Conservation (phyloP, 305 asterid genomes). For the Salvia sclarea region DNA sequence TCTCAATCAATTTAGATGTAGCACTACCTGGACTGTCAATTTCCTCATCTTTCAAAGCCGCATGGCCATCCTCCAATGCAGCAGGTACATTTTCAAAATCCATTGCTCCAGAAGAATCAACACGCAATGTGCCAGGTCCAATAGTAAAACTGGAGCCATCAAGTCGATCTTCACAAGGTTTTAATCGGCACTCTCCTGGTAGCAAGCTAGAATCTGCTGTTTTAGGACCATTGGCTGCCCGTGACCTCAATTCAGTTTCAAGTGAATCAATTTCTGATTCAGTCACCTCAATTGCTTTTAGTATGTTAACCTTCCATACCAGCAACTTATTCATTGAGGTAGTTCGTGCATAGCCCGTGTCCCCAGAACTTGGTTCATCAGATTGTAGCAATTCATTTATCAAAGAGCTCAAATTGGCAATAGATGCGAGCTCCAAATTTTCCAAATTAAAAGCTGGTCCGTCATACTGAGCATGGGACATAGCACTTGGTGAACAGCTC, state of each 20-base stretch:
- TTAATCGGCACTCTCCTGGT: constrained; percentile 35
- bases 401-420: constrained; percentile 60
- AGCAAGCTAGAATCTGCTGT: constrained; percentile 48
- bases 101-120: constrained; percentile 44
- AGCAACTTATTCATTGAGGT: constrained; percentile 69
- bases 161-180: constrained; percentile 42
- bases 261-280: constrained; percentile 86
- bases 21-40: constrained; percentile 74
- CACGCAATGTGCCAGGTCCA: constrained; percentile 46
- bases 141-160: constrained; percentile 42
- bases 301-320: constrained; percentile 66
- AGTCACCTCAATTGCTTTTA: constrained; percentile 78
- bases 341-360: constrained; percentile 56
- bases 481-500: constrained; percentile 54
- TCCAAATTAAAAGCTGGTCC: constrained; percentile 72
- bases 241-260: constrained; percentile 74
- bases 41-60: constrained; percentile 49
- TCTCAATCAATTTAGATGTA: constrained; percentile 54
- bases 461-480: constrained; percentile 49
- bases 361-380: constrained; percentile 52
- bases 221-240: constrained; percentile 41
- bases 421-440: constrained; percentile 60
- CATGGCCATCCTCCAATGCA: constrained; percentile 35
- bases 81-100: constrained; percentile 36
- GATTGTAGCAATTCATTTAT: constrained; percentile 68